Evolutionary conservation across 192 early-diverging fungal genomes (phyloP).

Genomic region (Obelidium mucronatum): DNA sequence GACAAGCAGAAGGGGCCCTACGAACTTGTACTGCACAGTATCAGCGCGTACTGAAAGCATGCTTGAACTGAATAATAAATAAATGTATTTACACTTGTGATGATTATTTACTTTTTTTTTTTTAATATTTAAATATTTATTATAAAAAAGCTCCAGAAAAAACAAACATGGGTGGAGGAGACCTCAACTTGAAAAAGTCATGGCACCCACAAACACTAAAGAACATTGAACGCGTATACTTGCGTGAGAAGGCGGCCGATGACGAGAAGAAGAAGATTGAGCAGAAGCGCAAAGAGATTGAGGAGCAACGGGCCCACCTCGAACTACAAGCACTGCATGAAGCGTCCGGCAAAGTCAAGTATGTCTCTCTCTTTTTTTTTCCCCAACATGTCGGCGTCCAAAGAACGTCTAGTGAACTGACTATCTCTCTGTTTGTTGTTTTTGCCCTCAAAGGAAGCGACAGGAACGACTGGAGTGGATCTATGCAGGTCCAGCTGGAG

Average conservation of each 20-base stretch:
- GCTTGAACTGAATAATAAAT: too few species aligned
- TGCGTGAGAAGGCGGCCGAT: slow-evolving; percentile 78
- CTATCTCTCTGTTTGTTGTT: not conserved
- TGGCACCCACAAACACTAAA: slow-evolving; percentile 95
- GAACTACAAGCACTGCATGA: slow-evolving; percentile 85
- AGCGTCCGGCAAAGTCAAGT: slow-evolving; percentile 48
- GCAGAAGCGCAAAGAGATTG: slow-evolving; percentile 88
- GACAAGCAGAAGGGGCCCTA: slow-evolving; percentile 30
- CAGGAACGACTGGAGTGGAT: slow-evolving; percentile 94
- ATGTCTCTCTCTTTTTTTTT: not conserved
- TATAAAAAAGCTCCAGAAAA: too few species aligned
- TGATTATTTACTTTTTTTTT: too few species aligned
- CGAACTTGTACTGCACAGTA: not conserved
- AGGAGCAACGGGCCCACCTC: slow-evolving; percentile 87
- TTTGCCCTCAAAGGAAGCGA: not conserved
- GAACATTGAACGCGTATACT: slow-evolving; percentile 93
- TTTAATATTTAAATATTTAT: too few species aligned
- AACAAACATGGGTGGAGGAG: slow-evolving; percentile 22
- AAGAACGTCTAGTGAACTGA: not conserved
- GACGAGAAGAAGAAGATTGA: slow-evolving; percentile 90
- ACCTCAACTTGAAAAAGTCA: slow-evolving; percentile 85
- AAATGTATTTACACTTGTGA: too few species aligned
- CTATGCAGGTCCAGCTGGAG: slow-evolving; percentile 78
- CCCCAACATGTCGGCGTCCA: not conserved
- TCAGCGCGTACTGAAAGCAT: too few species aligned